phyloP scores from a whole-genome alignment of 768 basidiomycete genomes.

The Dioszegia hungarica region DNA sequence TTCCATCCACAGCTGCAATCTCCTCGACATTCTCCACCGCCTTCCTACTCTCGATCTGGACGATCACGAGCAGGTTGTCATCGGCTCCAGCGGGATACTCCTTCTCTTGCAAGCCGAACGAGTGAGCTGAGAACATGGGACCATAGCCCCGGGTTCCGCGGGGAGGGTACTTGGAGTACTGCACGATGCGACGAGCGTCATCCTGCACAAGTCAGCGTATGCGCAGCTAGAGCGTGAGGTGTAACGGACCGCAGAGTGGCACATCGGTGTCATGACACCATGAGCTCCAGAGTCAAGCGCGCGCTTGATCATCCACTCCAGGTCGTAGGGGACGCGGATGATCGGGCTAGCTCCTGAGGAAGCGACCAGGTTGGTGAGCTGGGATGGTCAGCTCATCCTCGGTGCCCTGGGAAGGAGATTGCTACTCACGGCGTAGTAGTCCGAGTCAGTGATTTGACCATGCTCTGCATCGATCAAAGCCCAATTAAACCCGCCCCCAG shows the following conservation, averaged over 20 bases:
- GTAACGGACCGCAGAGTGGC: slow-evolving; percentile 33
- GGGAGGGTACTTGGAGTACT: slow-evolving; percentile 47
- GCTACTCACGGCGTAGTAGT: slow-evolving; percentile 30
- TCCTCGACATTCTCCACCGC: slow-evolving; percentile 47
- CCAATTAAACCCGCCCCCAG: slow-evolving; percentile 36
- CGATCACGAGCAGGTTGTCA: slow-evolving; percentile 42
- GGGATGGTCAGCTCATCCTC: neutral
- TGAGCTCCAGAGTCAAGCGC: slow-evolving; percentile 50
- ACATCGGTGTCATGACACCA: slow-evolving; percentile 49
- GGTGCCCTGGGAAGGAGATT: too few species aligned
- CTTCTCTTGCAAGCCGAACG: slow-evolving; percentile 35
- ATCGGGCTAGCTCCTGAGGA: slow-evolving; percentile 43
- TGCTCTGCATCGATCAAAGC: slow-evolving; percentile 39
- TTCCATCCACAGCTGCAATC: slow-evolving; percentile 44
- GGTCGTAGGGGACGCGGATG: slow-evolving; percentile 46
- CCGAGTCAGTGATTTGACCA: slow-evolving; percentile 33
- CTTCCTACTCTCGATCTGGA: slow-evolving; percentile 47
- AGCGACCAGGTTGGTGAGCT: slow-evolving; percentile 37
- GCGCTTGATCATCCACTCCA: slow-evolving; percentile 47
- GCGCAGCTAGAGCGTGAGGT: neutral
- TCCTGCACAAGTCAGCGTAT: slow-evolving; percentile 17
- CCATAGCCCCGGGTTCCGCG: slow-evolving; percentile 47
- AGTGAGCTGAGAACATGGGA: slow-evolving; percentile 45
- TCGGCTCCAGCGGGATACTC: slow-evolving; percentile 43
- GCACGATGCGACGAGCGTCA: slow-evolving; percentile 44